phyloP scores from a whole-genome alignment of 73 alveolate species.

The Uronychia binucleata region DNA sequence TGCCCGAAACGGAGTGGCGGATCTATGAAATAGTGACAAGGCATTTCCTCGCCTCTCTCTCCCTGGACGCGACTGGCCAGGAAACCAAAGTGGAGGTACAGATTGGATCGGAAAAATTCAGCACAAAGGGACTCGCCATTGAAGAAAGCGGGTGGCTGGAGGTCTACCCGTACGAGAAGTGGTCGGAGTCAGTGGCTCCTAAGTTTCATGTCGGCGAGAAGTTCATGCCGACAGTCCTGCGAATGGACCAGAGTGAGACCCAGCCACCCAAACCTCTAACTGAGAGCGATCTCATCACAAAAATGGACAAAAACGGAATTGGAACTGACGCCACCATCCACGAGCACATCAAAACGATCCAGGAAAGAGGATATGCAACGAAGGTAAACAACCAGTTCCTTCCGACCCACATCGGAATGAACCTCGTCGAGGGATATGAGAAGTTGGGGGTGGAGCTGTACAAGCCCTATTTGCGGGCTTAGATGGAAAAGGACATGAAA shows the following conservation, averaged over 20 bases:
- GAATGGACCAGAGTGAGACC: slow-evolving; percentile 88
- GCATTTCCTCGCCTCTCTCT: slow-evolving; percentile 96
- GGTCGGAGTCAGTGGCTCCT: slow-evolving; percentile 94
- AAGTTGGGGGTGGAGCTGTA: slow-evolving; percentile 86
- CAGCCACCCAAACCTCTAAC: slow-evolving; percentile 96
- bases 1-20: slow-evolving; percentile 85
- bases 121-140: slow-evolving; percentile 85
- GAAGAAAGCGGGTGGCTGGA: slow-evolving; percentile 90
- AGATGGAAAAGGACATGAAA: slow-evolving; percentile 95
- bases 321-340: slow-evolving; percentile 99
- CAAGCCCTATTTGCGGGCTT: slow-evolving; percentile 94
- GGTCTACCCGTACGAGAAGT: slow-evolving; percentile 92
- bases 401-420: slow-evolving; percentile 96
- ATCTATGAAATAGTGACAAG: slow-evolving; percentile 96
- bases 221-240: slow-evolving; percentile 66
- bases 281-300: slow-evolving; percentile 95
- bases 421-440: slow-evolving; percentile 94
- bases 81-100: slow-evolving; percentile 88
- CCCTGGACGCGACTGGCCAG: slow-evolving; percentile 97
- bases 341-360: slow-evolving; percentile 98
- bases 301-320: slow-evolving; percentile 98
- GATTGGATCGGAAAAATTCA: slow-evolving; percentile 89
- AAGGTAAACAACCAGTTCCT: slow-evolving; percentile 80
- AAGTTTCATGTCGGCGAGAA: slow-evolving; percentile 78
- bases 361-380: slow-evolving; percentile 95